Evolutionary conservation across 164 flowering plant genomes (phyloP).

Genomic region (Chimonanthus salicifolius): DNA sequence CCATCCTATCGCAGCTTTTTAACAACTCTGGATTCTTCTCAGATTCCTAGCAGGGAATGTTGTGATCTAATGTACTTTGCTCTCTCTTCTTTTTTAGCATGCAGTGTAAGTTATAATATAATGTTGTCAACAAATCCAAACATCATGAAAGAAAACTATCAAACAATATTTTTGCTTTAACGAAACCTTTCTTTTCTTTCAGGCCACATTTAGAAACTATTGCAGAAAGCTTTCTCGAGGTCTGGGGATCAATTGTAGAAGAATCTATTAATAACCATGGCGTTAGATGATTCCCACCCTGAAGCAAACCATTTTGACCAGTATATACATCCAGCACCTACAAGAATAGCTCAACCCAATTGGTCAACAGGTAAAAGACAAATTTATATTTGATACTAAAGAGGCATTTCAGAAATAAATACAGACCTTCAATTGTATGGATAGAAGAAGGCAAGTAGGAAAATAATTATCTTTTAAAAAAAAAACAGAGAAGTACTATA

Average conservation of each 20-base stretch:
- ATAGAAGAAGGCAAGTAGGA: not conserved
- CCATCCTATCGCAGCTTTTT: too few species aligned
- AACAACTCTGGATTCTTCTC: too few species aligned
- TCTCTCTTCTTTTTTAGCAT: too few species aligned
- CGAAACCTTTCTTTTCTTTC: conserved; percentile 55
- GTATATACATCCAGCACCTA: conserved; percentile 84
- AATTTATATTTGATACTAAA: not conserved
- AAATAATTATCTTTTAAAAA: not conserved
- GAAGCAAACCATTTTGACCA: conserved; percentile 75
- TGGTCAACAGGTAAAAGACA: not conserved
- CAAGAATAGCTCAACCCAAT: conserved; percentile 14
- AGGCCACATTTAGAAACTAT: conserved; percentile 44
- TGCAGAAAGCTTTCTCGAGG: conserved; percentile 67
- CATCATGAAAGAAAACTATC: not conserved
- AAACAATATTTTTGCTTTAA: not conserved
- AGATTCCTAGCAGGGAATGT: too few species aligned
- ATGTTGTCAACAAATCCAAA: not conserved
- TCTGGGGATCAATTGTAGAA: conserved; percentile 93
- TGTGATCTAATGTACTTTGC: too few species aligned
- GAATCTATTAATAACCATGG: conserved; percentile 80
- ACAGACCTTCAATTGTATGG: not conserved
- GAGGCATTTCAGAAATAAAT: not conserved
- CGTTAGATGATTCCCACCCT: conserved; percentile 38
- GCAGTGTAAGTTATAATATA: too few species aligned
- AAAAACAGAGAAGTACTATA: not conserved